Conservation (phyloP, 2,329 filamentous ascomycete genomes). For the Epichloe uncinata region DNA sequence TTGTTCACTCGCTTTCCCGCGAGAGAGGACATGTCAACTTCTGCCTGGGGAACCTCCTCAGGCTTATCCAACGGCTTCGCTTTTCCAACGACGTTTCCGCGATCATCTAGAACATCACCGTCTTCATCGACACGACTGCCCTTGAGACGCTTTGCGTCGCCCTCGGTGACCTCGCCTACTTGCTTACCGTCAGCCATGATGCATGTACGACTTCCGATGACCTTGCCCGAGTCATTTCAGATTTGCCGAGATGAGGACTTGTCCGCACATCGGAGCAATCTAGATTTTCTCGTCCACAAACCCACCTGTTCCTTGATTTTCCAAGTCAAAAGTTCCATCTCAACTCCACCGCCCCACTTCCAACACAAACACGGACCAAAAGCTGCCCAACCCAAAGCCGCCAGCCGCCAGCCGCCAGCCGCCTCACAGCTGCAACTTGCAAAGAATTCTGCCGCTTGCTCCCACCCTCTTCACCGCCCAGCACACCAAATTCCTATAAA, state of each 20-base stretch:
- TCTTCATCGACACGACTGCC: conserved; percentile 56
- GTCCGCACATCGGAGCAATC: too few species aligned
- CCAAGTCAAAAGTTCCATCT: too few species aligned
- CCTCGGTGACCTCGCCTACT: conserved; percentile 49
- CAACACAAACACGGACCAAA: too few species aligned
- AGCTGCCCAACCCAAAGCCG: too few species aligned
- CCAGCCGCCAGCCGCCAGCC: too few species aligned
- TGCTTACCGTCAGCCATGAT: conserved; percentile 37
- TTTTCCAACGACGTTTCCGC: conserved; percentile 53
- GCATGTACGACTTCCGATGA: background rate
- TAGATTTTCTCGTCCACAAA: too few species aligned
- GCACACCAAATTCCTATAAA: conserved; percentile 26
- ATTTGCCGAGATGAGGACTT: too few species aligned
- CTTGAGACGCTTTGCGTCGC: conserved; percentile 48
- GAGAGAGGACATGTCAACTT: conserved; percentile 46
- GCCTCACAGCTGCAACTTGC: too few species aligned
- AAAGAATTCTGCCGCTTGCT: too few species aligned
- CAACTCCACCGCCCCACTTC: too few species aligned
- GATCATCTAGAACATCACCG: conserved; percentile 53
- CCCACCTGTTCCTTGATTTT: too few species aligned
- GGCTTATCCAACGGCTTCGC: conserved; percentile 54
- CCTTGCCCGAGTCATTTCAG: too few species aligned
- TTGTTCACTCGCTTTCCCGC: conserved; percentile 63
- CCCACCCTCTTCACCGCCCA: conserved; percentile 3
- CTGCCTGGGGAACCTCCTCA: conserved; percentile 34